Base-by-base conservation (phyloP, 768 basidiomycete genomes). In the Saitozyma sp. region DNA sequence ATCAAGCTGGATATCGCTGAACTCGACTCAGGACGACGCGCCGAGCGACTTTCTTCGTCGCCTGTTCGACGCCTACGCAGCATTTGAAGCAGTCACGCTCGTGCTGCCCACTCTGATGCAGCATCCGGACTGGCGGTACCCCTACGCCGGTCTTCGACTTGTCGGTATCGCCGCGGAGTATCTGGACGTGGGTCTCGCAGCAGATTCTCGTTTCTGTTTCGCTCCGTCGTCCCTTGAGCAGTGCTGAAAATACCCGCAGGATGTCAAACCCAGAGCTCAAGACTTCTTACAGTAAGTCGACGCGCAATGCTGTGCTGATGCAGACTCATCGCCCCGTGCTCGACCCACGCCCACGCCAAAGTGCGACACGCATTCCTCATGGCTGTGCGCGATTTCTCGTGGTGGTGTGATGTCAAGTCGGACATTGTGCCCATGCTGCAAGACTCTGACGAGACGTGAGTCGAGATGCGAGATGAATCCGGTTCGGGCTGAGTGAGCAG, bases 81-180 rank as follows among this genome's bases (percentile, higher is more conserved):
- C 86, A 0, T 29, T 29, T 29, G 29, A 29, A 29, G 29, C 29
- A 29, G 29, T 29, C 5, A 29, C 29, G 2, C 29, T 29, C 29
- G 29, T 29, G 29, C 29, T 29, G 29, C 29, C 29, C 29, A 29
- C 29, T 29, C 90, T 94, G 87, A 82, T 93, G 60, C 85, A 84
- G 0, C 87, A 85, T 59, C 88, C 87, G 63, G 89, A 92, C 78
- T 95, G 92, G 92, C 83, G 89, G 56, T 84, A 86, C 37, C 83
- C 91, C 38, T 91, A 94, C 69, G 91, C 90, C 0, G 92, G 89
- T 10, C 80, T 94, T 29, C 90, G n/a, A 11, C 13, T 46, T 17
- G 45, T 46, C 45, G 11, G 11, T 1, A 88, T 93, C 55, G 90
- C 86, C 0, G 92, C 93, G 78, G 92, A 92, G 10, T 68, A 68